Evolutionary conservation across 371 early-diverging fungal genomes (phyloP).

Genomic region (Apophysomyces ossiformis): DNA sequence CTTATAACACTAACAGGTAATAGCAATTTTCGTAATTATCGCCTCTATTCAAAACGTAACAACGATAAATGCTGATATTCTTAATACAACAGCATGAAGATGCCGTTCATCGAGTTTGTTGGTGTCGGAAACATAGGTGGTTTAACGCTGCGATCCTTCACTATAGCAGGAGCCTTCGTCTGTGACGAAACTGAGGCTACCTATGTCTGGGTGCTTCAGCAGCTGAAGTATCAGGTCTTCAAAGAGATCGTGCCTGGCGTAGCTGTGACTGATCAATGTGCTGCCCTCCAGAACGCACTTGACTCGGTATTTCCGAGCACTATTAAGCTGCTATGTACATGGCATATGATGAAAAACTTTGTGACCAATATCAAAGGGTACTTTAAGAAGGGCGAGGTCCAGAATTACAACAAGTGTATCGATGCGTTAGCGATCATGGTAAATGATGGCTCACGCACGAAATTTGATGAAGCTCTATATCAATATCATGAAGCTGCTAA

Average conservation of each 20-base stretch:
- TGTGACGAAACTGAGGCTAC: conserved; percentile 4
- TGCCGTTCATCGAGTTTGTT: no score
- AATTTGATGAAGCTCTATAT: no score
- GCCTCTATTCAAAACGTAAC: no score
- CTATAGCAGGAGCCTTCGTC: conserved; percentile 14
- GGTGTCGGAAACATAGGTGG: background rate
- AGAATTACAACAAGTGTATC: no score
- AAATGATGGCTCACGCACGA: no score
- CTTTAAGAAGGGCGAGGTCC: no score
- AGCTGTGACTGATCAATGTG: conserved; percentile 2
- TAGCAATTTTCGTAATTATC: background rate
- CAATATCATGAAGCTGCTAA: no score
- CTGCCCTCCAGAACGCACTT: conserved; percentile 9
- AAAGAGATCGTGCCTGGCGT: background rate
- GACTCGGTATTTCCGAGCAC: conserved; percentile 3
- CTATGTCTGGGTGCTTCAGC: conserved; percentile 9
- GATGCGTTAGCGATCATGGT: no score
- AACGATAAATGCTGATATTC: no score
- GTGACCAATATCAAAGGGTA: no score
- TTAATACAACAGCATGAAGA: no score
- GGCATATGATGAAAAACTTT: conserved; percentile 1
- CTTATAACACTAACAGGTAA: conserved; percentile 16
- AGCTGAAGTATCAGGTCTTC: background rate
- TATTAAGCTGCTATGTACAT: background rate
- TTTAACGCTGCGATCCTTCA: background rate